Conservation (phyloP, 352 stramenopile genomes). For the Pythium inflatum region DNA sequence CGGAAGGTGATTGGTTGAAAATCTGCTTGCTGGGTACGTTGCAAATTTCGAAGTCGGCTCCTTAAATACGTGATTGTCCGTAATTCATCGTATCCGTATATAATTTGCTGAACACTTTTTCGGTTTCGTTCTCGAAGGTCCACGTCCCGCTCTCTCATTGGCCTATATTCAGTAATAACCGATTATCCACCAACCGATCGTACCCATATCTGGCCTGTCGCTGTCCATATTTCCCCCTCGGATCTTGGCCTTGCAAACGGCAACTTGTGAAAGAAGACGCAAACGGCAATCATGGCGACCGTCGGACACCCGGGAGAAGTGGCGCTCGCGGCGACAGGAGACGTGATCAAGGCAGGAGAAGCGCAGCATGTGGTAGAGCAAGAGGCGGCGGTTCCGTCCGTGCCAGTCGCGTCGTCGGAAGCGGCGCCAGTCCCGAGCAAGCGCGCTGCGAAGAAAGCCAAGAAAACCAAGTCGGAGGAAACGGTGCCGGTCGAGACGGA, state of each 20-base stretch:
- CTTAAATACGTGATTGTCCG: conserved; percentile 1
- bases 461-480: conserved; percentile 31
- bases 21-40: no score
- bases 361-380: conserved; percentile 4
- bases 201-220: conserved; percentile 3
- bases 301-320: conserved; percentile 17
- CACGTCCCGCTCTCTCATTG: conserved; percentile 6
- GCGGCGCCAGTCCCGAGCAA: conserved; percentile 28
- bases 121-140: conserved; percentile 9
- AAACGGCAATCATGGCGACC: conserved; percentile 9
- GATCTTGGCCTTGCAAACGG: conserved; percentile 26
- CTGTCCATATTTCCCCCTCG: conserved; percentile 5
- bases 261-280: conserved; percentile 22
- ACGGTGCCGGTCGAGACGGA: conserved; percentile 1
- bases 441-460: conserved; percentile 39
- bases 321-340: background rate
- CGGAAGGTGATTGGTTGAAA: no score
- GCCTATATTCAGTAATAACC: background rate
- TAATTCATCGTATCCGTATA: background rate
- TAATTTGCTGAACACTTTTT: background rate
- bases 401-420: conserved; percentile 12
- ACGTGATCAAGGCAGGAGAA: conserved; percentile 24
- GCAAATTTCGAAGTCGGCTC: no score
- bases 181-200: conserved; percentile 7
- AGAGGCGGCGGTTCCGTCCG: background rate